Evolutionary conservation across 345 rosid genomes (phyloP).

Genomic region (Aquilaria sinensis): DNA sequence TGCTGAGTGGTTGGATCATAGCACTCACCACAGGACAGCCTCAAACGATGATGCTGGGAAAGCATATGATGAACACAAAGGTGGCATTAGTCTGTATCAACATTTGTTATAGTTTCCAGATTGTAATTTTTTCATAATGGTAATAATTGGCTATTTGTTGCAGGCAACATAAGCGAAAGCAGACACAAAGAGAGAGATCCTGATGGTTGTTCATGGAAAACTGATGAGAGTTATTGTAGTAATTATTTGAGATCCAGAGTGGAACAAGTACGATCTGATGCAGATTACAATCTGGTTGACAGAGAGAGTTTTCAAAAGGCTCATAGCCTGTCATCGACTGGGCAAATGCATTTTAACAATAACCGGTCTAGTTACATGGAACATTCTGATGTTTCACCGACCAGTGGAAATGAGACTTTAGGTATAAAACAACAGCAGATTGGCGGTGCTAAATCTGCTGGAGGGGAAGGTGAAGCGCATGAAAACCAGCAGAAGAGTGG

Average conservation of each 20-base stretch:
- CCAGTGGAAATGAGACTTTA: constrained; percentile 18
- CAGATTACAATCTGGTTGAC: constrained; percentile 4
- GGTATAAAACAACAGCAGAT: constrained; percentile 14
- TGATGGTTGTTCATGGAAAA: constrained; percentile 10
- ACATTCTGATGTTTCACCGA: constrained; percentile 7
- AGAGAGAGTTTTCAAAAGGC: constrained; percentile 14
- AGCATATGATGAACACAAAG: not conserved
- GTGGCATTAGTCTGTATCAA: not conserved
- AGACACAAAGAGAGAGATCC: not conserved
- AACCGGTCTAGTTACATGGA: constrained; percentile 14
- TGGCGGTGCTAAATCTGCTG: constrained; percentile 2
- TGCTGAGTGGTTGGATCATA: constrained; percentile 38
- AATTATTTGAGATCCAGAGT: constrained; percentile 5
- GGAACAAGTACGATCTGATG: constrained; percentile 15
- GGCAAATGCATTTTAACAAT: constrained; percentile 7
- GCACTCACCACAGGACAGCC: constrained; percentile 20
- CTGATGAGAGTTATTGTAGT: constrained; percentile 4
- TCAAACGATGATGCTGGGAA: constrained; percentile 8
- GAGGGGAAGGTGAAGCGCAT: constrained; percentile 17
- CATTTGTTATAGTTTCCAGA: not conserved
- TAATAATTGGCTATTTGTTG: constrained; percentile 7
- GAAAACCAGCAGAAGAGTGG: constrained; percentile 16
- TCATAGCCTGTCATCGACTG: constrained; percentile 4
- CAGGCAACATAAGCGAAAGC: constrained; percentile 17
- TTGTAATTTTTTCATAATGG: not conserved